Conservation (phyloP, 208 protist species). For the Leptomonas pyrrhocoris region DNA sequence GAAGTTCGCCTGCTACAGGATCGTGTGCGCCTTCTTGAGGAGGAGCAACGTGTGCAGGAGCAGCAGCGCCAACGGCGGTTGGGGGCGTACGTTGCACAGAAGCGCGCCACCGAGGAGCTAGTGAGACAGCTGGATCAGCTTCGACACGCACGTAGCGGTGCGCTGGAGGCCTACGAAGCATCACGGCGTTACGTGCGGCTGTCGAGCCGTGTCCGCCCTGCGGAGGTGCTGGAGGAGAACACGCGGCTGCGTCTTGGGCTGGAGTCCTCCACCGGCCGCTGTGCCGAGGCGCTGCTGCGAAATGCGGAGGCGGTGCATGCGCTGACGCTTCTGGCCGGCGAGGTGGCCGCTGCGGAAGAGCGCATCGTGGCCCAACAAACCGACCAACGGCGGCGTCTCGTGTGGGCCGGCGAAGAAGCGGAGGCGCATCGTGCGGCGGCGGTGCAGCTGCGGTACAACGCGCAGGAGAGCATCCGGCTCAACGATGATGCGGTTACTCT, state of each 20-base stretch:
- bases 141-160: not conserved
- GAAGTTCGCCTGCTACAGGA: not conserved
- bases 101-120: not conserved
- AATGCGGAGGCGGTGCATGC: not conserved
- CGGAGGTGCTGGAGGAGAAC: conserved; percentile 12
- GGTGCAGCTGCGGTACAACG: conserved; percentile 2
- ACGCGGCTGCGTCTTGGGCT: conserved; percentile 1
- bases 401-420: not conserved
- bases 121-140: not conserved
- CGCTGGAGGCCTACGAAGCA: not conserved
- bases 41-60: not conserved
- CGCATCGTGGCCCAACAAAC: not conserved
- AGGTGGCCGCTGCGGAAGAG: not conserved
- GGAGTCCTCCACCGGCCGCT: conserved; percentile 8
- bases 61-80: conserved; percentile 6
- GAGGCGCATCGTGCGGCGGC: not conserved
- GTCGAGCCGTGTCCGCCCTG: not conserved
- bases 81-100: not conserved
- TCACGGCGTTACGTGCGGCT: not conserved
- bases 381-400: conserved; percentile 3
- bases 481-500: not conserved
- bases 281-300: conserved; percentile 2
- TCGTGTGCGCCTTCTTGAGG: not conserved
- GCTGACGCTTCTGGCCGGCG: not conserved
- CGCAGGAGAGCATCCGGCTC: not conserved